Evolutionary conservation across 345 rosid genomes (phyloP), one percentile per base, ranked within the genome.

Genomic region (Diplotaxis tenuifolia): DNA sequence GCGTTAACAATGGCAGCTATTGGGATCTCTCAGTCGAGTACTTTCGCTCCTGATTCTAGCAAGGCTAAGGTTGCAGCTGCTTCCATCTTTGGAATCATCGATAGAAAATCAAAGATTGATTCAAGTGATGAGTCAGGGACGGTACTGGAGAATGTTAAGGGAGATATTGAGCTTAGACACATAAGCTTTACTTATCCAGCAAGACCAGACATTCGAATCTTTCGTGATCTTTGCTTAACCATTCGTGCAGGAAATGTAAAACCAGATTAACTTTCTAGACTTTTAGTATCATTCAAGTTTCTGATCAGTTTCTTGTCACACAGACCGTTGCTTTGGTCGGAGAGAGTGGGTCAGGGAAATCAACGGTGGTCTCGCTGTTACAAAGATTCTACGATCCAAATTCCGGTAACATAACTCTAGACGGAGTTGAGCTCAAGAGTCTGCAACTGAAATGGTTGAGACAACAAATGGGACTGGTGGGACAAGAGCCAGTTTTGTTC

Each of bases 301-400:
- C 55, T 74, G 28, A 74, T 19, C 7, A 55, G 0, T 15, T 63
- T 10, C 25, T 42, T 42, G 3, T 42, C 34, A 15, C 29, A 27
- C 84, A 91, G 94, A 85, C 85, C 2, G 85, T 87, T 65, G 97
- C 92, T 55, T 65, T 88, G 55, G 92, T 91, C 4, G 97, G 97
- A 60, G 97, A 88, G 74, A 88, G 95, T 21, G 97, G 95, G 3
- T 77, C 89, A 0, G 97, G 97, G 9, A 91, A 91, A 75, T 91
- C 95, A 0, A 88, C 95, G 0, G 85, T 86, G 36, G 80, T 91
- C 20, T 69, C 88, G 1, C 50, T 91, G 52, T 49, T 91, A 74
- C 91, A 86, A 67, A 84, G 95, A 72, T 91, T 91, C 27, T 88
- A 89, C 55, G 85, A 89, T 75, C 84, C 87, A 0, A 86, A 86